These are phyloP conservation scores for Hibiscus mutabilis DNA, from an alignment of 345 rosid genomes.

Conservation along the genomic window DNA sequence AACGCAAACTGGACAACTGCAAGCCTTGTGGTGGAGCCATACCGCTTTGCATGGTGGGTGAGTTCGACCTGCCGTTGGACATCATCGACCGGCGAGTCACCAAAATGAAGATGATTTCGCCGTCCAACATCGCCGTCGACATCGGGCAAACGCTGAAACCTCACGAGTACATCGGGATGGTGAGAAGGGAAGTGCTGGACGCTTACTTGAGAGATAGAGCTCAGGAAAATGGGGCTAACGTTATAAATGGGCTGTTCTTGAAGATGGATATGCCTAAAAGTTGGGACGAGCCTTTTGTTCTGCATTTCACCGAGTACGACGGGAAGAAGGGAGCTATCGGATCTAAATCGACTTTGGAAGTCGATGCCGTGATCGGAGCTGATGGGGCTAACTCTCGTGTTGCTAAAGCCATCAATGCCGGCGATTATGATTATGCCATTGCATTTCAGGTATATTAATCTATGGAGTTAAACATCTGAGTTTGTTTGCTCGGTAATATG, in stretches of 20 bases:
- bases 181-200: constrained; percentile 81
- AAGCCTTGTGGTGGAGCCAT: constrained; percentile 97
- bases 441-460: constrained; percentile 71
- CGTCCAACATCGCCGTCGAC: constrained; percentile 92
- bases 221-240: constrained; percentile 58
- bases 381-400: constrained; percentile 96
- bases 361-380: constrained; percentile 91
- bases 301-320: constrained; percentile 84
- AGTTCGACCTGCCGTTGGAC: constrained; percentile 85
- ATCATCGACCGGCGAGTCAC: constrained; percentile 84
- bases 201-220: constrained; percentile 73
- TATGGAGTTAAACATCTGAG: background rate
- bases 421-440: constrained; percentile 91
- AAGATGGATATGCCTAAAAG: constrained; percentile 71
- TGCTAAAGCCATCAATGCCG: constrained; percentile 82
- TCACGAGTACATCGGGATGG: constrained; percentile 97
- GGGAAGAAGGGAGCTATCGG: constrained; percentile 61
- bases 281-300: constrained; percentile 44
- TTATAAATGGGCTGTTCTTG: constrained; percentile 71
- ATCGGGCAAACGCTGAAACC: constrained; percentile 90
- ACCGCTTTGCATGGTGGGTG: constrained; percentile 95
- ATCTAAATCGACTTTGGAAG: constrained; percentile 68
- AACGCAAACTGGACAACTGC: constrained; percentile 85
- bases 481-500: background rate
- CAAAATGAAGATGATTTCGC: constrained; percentile 95